A percentile compares a stretch with the other conserved stretches of the same genome.
These are phyloP conservation scores for Colletotrichum godetiae DNA, from an alignment of 2,329 filamentous ascomycete species.

Conservation along the genomic window DNA sequence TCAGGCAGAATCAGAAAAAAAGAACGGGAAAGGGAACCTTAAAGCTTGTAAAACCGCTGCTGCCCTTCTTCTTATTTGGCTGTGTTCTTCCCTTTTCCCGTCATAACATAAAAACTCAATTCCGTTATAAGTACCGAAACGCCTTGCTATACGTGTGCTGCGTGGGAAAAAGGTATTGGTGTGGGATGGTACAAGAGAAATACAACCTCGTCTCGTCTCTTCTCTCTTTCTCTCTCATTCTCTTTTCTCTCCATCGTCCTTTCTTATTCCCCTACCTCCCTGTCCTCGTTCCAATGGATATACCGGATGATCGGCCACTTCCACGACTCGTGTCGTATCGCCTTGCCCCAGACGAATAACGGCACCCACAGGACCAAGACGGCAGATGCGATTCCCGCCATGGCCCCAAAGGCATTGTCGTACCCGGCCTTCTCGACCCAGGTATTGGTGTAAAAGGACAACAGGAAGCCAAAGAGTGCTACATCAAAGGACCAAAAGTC, in stretches of 20 bases:
- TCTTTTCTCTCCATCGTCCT: neutral
- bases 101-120: neutral
- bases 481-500: slow-evolving; percentile 13
- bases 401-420: slow-evolving; percentile 62
- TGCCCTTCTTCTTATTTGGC: neutral
- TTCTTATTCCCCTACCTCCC: slow-evolving; percentile 64
- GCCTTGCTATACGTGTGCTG: neutral
- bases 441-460: slow-evolving; percentile 70
- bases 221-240: neutral
- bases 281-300: slow-evolving; percentile 62
- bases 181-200: neutral
- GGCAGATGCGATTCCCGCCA: slow-evolving; percentile 64
- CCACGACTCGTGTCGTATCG: slow-evolving; percentile 59
- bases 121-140: neutral
- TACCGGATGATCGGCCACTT: slow-evolving; percentile 58
- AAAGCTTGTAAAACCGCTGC: neutral
- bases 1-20: neutral
- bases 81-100: neutral
- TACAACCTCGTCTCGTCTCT: neutral
- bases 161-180: neutral
- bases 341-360: slow-evolving; percentile 63
- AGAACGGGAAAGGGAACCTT: neutral
- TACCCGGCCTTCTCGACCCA: slow-evolving; percentile 66
- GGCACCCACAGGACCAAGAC: slow-evolving; percentile 61
- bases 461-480: slow-evolving; percentile 67